A percentile compares a stretch with the other conserved stretches of the same genome.
Evolutionary conservation across 1,284 basidiomycete genomes (phyloP).

Genomic region (Stygiomarasmius scandens): DNA sequence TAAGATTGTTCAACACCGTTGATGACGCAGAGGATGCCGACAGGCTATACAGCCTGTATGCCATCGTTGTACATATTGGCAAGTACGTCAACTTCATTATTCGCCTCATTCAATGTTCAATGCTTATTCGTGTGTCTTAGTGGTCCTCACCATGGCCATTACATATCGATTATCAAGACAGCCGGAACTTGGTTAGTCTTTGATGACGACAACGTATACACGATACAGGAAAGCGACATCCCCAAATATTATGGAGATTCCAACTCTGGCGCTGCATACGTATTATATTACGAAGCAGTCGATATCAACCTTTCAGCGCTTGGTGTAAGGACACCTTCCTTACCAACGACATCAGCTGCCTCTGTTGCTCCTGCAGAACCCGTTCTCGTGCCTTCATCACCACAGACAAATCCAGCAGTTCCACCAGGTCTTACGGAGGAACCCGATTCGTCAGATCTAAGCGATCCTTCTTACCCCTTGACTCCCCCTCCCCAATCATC

Average conservation of each 20-base stretch:
- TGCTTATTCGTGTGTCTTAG: conserved; percentile 43
- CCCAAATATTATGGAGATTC: conserved; percentile 95
- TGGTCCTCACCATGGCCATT: conserved; percentile 96
- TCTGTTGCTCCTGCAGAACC: conserved; percentile 24
- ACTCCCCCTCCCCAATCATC: conserved; percentile 24
- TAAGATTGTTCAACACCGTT: conserved; percentile 95
- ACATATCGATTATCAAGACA: conserved; percentile 92
- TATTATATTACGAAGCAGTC: conserved; percentile 95
- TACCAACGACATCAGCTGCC: conserved; percentile 17
- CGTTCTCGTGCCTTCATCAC: conserved; percentile 21
- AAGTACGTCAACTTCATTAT: conserved; percentile 59
- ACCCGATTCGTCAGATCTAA: conserved; percentile 35
- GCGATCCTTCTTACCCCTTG: conserved; percentile 30
- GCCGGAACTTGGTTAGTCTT: conserved; percentile 89
- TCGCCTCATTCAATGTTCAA: not conserved
- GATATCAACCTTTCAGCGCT: conserved; percentile 78
- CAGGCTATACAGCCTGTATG: conserved; percentile 91
- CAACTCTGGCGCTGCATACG: conserved; percentile 88
- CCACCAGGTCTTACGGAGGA: conserved; percentile 58
- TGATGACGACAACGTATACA: conserved; percentile 91
- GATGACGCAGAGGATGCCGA: conserved; percentile 91
- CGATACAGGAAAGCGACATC: conserved; percentile 89
- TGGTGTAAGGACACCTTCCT: conserved; percentile 51
- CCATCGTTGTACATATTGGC: conserved; percentile 97
- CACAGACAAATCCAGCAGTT: conserved; percentile 32